A percentile compares a stretch with the other conserved stretches of the same genome.
phyloP scores from a whole-genome alignment of 192 early-diverging fungal genomes.

The Linderina pennispora region DNA sequence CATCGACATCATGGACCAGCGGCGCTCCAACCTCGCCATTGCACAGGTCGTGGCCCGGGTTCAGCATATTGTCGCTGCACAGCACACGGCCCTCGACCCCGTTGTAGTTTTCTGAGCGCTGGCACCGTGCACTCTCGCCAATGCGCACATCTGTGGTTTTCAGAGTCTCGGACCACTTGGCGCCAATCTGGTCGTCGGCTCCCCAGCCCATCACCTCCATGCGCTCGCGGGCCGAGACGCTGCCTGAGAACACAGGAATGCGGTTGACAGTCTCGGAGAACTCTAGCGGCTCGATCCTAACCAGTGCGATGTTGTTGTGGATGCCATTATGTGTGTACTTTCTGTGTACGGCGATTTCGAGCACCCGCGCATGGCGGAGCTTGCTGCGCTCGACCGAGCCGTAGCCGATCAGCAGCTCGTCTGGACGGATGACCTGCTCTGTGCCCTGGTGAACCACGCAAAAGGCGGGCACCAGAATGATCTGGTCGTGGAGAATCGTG shows the following conservation, averaged over 20 bases:
- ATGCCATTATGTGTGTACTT: conserved; percentile 1
- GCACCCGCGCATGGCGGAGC: conserved; percentile 3
- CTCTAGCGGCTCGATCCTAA: not conserved
- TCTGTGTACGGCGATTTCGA: not conserved
- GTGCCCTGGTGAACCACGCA: conserved; percentile 2
- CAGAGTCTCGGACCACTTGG: conserved; percentile 3
- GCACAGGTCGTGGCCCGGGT: conserved; percentile 6
- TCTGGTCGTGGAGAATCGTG: not conserved
- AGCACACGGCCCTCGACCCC: conserved; percentile 4
- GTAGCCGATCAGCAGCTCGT: conserved; percentile 1
- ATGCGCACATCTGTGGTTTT: not conserved
- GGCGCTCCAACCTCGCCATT: conserved; percentile 6
- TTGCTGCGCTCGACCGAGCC: conserved; percentile 4
- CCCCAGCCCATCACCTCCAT: conserved; percentile 7
- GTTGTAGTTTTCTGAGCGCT: conserved; percentile 1
- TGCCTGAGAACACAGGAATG: conserved; percentile 4
- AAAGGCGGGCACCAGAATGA: not conserved
- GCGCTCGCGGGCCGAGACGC: not conserved
- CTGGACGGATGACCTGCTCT: not conserved
- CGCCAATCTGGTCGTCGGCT: not conserved
- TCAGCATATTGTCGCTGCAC: conserved; percentile 1
- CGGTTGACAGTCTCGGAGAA: not conserved
- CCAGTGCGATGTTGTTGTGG: conserved; percentile 1
- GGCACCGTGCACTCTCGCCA: not conserved
- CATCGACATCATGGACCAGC: not conserved